Evolutionary conservation across 345 rosid species (phyloP).

Genomic region (Angophora floribunda): DNA sequence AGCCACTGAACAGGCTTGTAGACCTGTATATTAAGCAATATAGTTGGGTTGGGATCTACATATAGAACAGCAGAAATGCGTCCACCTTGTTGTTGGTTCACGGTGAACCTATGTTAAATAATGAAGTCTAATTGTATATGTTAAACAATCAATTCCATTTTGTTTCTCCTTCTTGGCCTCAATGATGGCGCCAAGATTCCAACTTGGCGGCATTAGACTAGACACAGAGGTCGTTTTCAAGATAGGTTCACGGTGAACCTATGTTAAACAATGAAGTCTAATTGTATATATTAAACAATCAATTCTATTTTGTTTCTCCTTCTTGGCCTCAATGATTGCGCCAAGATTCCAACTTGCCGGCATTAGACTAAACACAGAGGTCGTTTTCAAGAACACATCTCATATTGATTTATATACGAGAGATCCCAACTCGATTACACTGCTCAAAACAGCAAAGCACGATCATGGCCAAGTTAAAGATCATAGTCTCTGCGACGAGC

Average conservation of each 20-base stretch:
- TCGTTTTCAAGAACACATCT: neutral
- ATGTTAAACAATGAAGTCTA: neutral
- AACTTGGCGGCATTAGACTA: neutral
- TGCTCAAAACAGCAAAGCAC: neutral
- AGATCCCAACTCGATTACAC: neutral
- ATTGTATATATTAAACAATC: neutral
- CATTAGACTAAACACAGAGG: neutral
- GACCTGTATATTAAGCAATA: neutral
- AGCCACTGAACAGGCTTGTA: too few relatives aligned
- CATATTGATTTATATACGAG: neutral
- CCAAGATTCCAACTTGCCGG: neutral
- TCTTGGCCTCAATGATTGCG: neutral
- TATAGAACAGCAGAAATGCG: too few relatives aligned
- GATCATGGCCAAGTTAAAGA: constrained; percentile 3
- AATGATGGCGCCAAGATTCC: neutral
- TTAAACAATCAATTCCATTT: neutral
- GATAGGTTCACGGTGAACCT: neutral
- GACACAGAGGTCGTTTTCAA: neutral
- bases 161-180: neutral
- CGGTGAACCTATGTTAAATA: neutral
- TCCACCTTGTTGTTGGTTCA: neutral
- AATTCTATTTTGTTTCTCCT: neutral
- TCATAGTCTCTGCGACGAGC: neutral
- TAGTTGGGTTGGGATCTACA: too few relatives aligned
- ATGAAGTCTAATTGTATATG: neutral